A percentile compares a stretch with the other conserved stretches of the same genome.
Conservation (phyloP, 2,329 filamentous ascomycete species). For the Botrytis sinoallii region DNA sequence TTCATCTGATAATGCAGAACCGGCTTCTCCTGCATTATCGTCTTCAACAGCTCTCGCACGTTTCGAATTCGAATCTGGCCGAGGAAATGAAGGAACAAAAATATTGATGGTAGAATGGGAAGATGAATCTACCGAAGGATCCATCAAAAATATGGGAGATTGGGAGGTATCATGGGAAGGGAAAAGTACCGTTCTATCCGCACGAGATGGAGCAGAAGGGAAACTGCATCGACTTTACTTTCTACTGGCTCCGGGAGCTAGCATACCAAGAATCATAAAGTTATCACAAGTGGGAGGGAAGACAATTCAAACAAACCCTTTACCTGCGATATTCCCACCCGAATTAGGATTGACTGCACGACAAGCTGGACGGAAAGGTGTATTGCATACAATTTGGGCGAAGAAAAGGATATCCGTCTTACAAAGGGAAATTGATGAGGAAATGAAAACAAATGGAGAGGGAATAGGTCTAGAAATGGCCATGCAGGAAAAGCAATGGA, state of each 20-base stretch:
- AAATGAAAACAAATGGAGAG: conserved; percentile 72
- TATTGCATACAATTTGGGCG: conserved; percentile 83
- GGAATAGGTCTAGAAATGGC: conserved; percentile 84
- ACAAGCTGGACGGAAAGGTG: conserved; percentile 70
- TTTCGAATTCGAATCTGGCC: conserved; percentile 80
- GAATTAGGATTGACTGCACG: conserved; percentile 66
- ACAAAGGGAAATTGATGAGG: conserved; percentile 70
- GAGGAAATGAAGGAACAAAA: conserved; percentile 81
- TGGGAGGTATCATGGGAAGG: conserved; percentile 86
- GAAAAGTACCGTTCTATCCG: conserved; percentile 67
- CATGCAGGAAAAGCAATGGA: conserved; percentile 79
- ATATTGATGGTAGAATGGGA: conserved; percentile 94
- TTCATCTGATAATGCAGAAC: conserved; percentile 32
- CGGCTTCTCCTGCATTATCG: conserved; percentile 43
- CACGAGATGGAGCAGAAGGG: conserved; percentile 39
- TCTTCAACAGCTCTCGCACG: conserved; percentile 66
- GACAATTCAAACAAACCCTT: conserved; percentile 66
- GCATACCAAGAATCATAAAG: conserved; percentile 69
- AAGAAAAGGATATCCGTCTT: conserved; percentile 75
- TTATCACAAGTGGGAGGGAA: conserved; percentile 49
- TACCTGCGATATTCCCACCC: conserved; percentile 82
- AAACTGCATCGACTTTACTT: conserved; percentile 67
- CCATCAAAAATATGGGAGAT: conserved; percentile 42
- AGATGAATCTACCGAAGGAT: conserved; percentile 52
- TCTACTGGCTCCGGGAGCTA: conserved; percentile 68